phyloP scores from a whole-genome alignment of 1,284 basidiomycete species.

The Sporisorium exsertum region DNA sequence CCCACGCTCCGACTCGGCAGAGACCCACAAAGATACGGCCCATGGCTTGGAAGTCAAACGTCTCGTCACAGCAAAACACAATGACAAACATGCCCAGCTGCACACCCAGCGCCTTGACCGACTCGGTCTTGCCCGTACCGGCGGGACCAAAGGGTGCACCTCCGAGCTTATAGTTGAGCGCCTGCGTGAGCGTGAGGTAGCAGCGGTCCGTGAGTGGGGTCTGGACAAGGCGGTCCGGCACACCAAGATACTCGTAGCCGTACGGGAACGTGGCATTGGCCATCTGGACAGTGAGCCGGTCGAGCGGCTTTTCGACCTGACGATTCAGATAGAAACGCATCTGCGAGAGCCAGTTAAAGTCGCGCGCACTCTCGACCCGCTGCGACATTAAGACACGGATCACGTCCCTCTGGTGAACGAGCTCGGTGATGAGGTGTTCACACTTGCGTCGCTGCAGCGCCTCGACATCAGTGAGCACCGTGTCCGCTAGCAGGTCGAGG shows the following conservation, averaged over 20 bases:
- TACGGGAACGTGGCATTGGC: slow-evolving; percentile 95
- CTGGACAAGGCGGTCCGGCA: slow-evolving; percentile 95
- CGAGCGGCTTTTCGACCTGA: slow-evolving; percentile 78
- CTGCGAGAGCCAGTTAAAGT: slow-evolving; percentile 95
- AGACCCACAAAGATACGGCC: slow-evolving; percentile 98
- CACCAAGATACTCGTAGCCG: slow-evolving; percentile 98
- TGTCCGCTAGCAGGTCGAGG: slow-evolving; percentile 92
- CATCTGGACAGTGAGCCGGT: slow-evolving; percentile 79
- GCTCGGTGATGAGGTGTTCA: slow-evolving; percentile 98
- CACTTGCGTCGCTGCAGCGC: slow-evolving; percentile 93
- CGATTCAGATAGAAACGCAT: slow-evolving; percentile 96
- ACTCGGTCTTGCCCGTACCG: slow-evolving; percentile 99
- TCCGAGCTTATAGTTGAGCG: slow-evolving; percentile 91
- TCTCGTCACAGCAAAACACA: slow-evolving; percentile 99
- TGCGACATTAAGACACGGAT: slow-evolving; percentile 82
- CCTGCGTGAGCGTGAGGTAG: slow-evolving; percentile 95
- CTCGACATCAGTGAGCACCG: slow-evolving; percentile 88
- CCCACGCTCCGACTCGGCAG: slow-evolving; percentile 96
- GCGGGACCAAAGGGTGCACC: slow-evolving; percentile 98
- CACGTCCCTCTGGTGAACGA: slow-evolving; percentile 97
- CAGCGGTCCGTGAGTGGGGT: slow-evolving; percentile 98
- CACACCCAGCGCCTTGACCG: slow-evolving; percentile 97
- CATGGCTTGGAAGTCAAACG: slow-evolving; percentile 99
- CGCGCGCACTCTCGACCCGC: slow-evolving; percentile 76
- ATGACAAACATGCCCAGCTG: slow-evolving; percentile 97